These are phyloP conservation scores for Akanthomyces muscarius DNA, from an alignment of 2,329 filamentous ascomycete species.

Conservation along the genomic window DNA sequence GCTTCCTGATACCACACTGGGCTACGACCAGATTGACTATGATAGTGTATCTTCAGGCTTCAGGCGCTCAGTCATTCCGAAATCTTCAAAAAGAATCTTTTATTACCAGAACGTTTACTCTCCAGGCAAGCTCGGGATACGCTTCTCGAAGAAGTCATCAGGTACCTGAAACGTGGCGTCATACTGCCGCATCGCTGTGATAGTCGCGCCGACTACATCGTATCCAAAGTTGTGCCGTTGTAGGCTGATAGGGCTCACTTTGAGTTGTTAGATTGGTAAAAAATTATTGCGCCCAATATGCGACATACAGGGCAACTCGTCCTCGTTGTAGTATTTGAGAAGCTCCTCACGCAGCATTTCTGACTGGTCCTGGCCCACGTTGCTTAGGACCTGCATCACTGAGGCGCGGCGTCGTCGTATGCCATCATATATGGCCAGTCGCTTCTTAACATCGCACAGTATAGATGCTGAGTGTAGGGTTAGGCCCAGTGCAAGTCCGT, in stretches of 20 bases:
- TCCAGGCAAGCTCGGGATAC: neutral
- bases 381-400: conserved; percentile 36
- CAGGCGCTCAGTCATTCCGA: too few species aligned
- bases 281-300: neutral
- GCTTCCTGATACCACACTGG: too few species aligned
- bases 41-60: too few species aligned
- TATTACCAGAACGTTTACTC: neutral
- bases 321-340: neutral
- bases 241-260: neutral
- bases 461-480: conserved; percentile 13
- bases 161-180: neutral
- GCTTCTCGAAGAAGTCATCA: neutral
- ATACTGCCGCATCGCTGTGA: neutral
- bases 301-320: neutral
- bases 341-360: neutral
- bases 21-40: too few species aligned
- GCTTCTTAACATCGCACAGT: conserved; percentile 21
- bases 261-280: neutral
- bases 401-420: conserved; percentile 29
- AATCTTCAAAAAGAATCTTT: neutral
- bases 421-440: conserved; percentile 25
- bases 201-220: neutral
- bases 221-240: neutral
- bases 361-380: conserved; percentile 32
- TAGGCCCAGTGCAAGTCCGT: conserved; percentile 29